phyloP scores from a whole-genome alignment of 768 basidiomycete species.

The Mrakia frigida region DNA sequence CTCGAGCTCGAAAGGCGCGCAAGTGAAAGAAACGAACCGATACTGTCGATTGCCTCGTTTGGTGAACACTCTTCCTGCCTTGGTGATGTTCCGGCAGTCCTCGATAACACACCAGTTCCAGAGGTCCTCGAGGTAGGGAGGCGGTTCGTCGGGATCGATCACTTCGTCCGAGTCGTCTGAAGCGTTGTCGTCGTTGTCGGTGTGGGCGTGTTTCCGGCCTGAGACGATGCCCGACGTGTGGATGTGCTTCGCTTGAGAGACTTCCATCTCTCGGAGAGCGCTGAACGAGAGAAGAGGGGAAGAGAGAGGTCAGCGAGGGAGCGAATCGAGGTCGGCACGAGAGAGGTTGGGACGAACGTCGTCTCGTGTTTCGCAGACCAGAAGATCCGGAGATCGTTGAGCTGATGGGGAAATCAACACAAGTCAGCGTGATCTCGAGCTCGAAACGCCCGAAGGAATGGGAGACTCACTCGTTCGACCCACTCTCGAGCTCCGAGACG shows the following conservation, averaged over 20 bases:
- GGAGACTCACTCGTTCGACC: constrained; percentile 64
- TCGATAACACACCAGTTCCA: constrained; percentile 82
- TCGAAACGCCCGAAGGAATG: neutral
- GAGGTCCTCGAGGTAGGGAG: constrained; percentile 43
- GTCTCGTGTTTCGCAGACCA: constrained; percentile 22
- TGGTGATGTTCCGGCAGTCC: constrained; percentile 68
- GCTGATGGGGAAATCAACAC: constrained; percentile 49
- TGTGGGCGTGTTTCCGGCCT: neutral
- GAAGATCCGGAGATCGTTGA: constrained; percentile 23
- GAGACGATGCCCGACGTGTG: constrained; percentile 5
- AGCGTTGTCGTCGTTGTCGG: neutral
- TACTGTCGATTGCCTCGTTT: constrained; percentile 69
- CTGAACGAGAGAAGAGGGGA: neutral
- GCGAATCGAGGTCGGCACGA: too few species aligned
- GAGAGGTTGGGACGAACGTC: neutral
- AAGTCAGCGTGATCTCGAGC: neutral
- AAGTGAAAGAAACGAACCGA: constrained; percentile 54
- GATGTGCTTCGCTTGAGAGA: constrained; percentile 17
- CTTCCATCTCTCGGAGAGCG: constrained; percentile 26
- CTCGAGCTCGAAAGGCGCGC: neutral
- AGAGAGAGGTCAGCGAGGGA: neutral
- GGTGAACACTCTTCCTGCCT: constrained; percentile 67
- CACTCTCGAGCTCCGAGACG: constrained; percentile 69
- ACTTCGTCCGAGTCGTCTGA: constrained; percentile 33
- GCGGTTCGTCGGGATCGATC: constrained; percentile 55